A percentile compares a stretch with the other conserved stretches of the same genome.
These are phyloP conservation scores for Nemania sp. DNA, from an alignment of 2,329 filamentous ascomycete genomes.

Conservation along the genomic window DNA sequence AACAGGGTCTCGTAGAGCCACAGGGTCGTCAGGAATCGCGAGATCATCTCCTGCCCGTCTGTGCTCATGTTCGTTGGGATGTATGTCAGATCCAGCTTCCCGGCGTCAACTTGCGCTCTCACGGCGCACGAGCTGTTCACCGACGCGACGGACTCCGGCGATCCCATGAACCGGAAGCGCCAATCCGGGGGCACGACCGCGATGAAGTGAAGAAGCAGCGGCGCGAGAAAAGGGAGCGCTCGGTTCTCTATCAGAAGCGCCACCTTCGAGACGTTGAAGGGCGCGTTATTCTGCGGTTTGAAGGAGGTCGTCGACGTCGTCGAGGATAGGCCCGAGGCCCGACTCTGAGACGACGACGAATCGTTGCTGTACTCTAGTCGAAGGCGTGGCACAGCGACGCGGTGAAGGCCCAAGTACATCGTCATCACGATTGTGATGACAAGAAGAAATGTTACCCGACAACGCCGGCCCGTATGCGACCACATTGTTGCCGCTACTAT, in stretches of 20 bases:
- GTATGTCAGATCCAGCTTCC: slow-evolving; percentile 56
- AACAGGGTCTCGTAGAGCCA: slow-evolving; percentile 58
- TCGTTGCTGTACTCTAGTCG: slow-evolving; percentile 42
- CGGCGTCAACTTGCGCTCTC: slow-evolving; percentile 47
- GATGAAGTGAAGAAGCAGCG: slow-evolving; percentile 61
- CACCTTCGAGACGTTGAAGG: slow-evolving; percentile 56
- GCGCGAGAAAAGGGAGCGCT: slow-evolving; percentile 53
- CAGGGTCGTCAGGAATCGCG: slow-evolving; percentile 55
- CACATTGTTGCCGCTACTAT: slow-evolving; percentile 34
- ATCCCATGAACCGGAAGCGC: slow-evolving; percentile 62
- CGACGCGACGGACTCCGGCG: slow-evolving; percentile 48
- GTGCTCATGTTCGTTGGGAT: slow-evolving; percentile 59
- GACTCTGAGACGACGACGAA: background rate
- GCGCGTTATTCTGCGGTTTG: slow-evolving; percentile 29
- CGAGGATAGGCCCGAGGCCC: no score
- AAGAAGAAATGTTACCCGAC: slow-evolving; percentile 37
- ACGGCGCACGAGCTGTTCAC: slow-evolving; percentile 54
- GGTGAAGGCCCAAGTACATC: slow-evolving; percentile 32
- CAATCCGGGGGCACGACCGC: slow-evolving; percentile 61
- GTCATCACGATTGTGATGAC: slow-evolving; percentile 32
- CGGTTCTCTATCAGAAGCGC: slow-evolving; percentile 61
- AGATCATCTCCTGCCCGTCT: slow-evolving; percentile 56
- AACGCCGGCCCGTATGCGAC: slow-evolving; percentile 43
- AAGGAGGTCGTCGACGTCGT: no score
- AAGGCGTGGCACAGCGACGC: slow-evolving; percentile 25